Evolutionary conservation across 2,329 filamentous ascomycete species (phyloP), one percentile per base, ranked within the genome.

Genomic region (Trichoderma citrinoviride): DNA sequence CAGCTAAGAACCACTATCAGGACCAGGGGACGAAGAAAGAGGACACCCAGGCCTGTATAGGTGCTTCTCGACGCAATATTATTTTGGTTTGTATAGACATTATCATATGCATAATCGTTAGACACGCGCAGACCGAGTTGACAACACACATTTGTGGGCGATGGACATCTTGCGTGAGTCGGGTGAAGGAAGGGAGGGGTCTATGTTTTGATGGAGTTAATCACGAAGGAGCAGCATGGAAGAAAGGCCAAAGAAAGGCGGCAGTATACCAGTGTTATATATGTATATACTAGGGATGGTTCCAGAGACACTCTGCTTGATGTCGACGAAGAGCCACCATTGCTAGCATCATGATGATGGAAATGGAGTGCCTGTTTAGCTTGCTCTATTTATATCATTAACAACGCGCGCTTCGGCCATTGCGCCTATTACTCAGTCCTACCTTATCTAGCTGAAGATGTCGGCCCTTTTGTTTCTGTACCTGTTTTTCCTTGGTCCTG

Each of bases 341-440:
- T 46, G 25, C 7, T 40, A 62, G 19, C 15, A 54, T 29, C 33
- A 62, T 44, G 21, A 55, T 49, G 56, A 55, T 19, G 29, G 52
- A 23, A 63, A 52, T 56, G n/a, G 61, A 63, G 52, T 52, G 50
- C 19, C 37, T 41, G 14, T 49, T 63, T 63, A 49, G 58, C 40
- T 62, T 40, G 53, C 58, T 63, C 44, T 55, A 56, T 47, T 63
- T 56, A 56, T 52, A 43, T 63, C 52, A 55, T 63, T 56, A 63
- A 55, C 41, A 37, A 37, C 33, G 33, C 29, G 41, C 44, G 61
- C 50, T 65, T 53, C 41, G 62, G 54, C 46, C 41, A 66, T 66
- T 58, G 52, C 46, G 46, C 54, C 53, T 19, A 49, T 52, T 61
- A 27, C 40, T 52, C 54, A 41, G 41, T 44, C 27, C 29, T 37